A percentile compares a stretch with the other conserved stretches of the same genome.
These are phyloP conservation scores for Westerdykella aurantiaca DNA, from an alignment of 2,329 filamentous ascomycete genomes.

Conservation along the genomic window DNA sequence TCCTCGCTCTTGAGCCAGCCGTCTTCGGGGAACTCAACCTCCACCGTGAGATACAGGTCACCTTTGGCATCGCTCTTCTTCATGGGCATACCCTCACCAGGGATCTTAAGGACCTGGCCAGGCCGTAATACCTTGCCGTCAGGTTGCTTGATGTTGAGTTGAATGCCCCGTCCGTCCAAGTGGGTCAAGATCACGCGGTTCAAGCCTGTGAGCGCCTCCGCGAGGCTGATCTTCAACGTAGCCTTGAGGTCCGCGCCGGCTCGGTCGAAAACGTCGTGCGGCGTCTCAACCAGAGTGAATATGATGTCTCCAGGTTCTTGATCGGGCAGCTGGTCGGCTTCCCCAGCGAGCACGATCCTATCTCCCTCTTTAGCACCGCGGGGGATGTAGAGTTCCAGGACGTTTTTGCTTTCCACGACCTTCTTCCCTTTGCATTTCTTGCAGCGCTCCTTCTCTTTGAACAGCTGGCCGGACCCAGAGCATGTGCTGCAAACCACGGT, in stretches of 20 bases:
- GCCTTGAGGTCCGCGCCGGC: conserved; percentile 80
- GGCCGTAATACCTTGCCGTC: conserved; percentile 74
- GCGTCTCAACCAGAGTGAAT: conserved; percentile 76
- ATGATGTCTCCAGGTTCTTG: conserved; percentile 89
- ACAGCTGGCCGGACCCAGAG: conserved; percentile 76
- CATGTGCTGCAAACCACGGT: conserved; percentile 77
- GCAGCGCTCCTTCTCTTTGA: conserved; percentile 94
- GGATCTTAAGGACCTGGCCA: conserved; percentile 76
- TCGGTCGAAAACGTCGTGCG: conserved; percentile 75
- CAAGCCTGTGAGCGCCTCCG: conserved; percentile 83
- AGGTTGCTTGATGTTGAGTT: conserved; percentile 65
- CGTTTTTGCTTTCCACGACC: conserved; percentile 82
- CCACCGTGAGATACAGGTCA: conserved; percentile 79
- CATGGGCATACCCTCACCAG: conserved; percentile 88
- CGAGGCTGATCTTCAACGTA: conserved; percentile 71
- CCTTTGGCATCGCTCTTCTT: conserved; percentile 81
- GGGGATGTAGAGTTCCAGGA: conserved; percentile 92
- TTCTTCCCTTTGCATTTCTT: conserved; percentile 97
- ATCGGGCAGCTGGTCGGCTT: conserved; percentile 87
- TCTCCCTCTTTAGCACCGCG: conserved; percentile 75
- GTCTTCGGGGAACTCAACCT: conserved; percentile 82
- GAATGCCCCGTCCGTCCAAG: conserved; percentile 86
- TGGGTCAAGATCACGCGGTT: conserved; percentile 85
- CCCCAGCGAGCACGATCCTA: conserved; percentile 81
- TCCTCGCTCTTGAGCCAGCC: conserved; percentile 70